Percentiles rank a stretch among this genome's conserved stretches.
phyloP scores from a whole-genome alignment of 495 filamentous ascomycete genomes.

The Astrocystis sublimbata region DNA sequence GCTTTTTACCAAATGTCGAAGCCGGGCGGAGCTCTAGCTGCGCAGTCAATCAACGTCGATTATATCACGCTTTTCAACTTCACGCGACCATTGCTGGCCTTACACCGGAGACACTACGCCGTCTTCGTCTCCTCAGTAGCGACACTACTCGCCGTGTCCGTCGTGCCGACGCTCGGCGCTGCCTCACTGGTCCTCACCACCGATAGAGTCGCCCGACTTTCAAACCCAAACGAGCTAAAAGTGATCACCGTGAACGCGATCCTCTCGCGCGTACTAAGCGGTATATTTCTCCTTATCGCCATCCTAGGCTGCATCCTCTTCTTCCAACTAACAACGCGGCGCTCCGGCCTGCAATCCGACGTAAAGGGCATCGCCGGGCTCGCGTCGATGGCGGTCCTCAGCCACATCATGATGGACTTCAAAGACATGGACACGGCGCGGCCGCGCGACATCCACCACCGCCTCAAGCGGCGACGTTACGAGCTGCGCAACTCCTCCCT shows the following conservation, averaged over 20 bases:
- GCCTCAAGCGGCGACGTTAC: slow-evolving; percentile 64
- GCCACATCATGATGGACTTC: slow-evolving; percentile 74
- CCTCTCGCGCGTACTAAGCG: slow-evolving; percentile 63
- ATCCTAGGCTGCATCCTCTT: slow-evolving; percentile 58
- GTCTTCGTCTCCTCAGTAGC: slow-evolving; percentile 63
- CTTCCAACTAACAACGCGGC: slow-evolving; percentile 57
- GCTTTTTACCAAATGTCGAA: slow-evolving; percentile 74
- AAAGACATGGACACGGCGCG: slow-evolving; percentile 67
- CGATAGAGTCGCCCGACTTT: slow-evolving; percentile 34
- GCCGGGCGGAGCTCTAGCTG: slow-evolving; percentile 61
- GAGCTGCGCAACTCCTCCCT: slow-evolving; percentile 68
- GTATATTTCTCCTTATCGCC: slow-evolving; percentile 52
- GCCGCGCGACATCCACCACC: slow-evolving; percentile 65
- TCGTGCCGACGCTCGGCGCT: slow-evolving; percentile 63
- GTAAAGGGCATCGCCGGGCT: slow-evolving; percentile 74
- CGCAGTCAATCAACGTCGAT: slow-evolving; percentile 70
- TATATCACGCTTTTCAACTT: slow-evolving; percentile 67
- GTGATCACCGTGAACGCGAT: slow-evolving; percentile 53
- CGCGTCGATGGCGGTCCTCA: slow-evolving; percentile 69
- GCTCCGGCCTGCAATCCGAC: slow-evolving; percentile 65
- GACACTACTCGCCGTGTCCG: slow-evolving; percentile 61
- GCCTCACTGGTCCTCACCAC: slow-evolving; percentile 58
- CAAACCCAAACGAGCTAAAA: slow-evolving; percentile 42
- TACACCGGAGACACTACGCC: slow-evolving; percentile 62
- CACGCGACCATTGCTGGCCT: slow-evolving; percentile 60